Conservation (phyloP, 2,329 filamentous ascomycete genomes). For the Colletotrichum nymphaeae region DNA sequence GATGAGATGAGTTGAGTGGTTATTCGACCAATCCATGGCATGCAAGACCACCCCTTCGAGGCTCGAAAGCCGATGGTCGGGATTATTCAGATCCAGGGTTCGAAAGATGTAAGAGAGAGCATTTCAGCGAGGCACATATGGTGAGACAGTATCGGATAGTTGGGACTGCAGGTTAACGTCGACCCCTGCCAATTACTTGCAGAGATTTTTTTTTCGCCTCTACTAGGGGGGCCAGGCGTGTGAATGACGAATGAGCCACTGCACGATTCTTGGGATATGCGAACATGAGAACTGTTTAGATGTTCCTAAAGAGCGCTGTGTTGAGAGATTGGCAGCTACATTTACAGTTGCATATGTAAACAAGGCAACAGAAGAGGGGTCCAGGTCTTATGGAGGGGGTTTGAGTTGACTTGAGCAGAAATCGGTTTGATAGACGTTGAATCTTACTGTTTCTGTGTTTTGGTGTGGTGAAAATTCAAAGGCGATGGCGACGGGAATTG, state of each 20-base stretch:
- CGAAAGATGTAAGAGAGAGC: constrained; percentile 4
- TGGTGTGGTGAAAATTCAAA: neutral
- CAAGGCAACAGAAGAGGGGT: neutral
- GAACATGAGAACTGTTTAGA: neutral
- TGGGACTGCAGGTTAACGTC: neutral
- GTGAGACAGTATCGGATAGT: neutral
- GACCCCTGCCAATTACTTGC: neutral
- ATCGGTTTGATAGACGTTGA: neutral
- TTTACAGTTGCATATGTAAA: neutral
- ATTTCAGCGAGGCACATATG: constrained; percentile 4
- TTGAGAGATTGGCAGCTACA: neutral
- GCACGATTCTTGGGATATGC: neutral
- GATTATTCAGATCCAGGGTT: neutral
- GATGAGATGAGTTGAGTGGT: constrained; percentile 1
- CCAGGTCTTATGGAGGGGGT: neutral
- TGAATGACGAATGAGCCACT: neutral
- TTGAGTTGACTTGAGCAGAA: neutral
- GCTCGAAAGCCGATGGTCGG: neutral
- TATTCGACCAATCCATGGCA: neutral
- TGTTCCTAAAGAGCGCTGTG: neutral
- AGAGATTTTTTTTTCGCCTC: neutral
- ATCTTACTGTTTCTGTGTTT: neutral
- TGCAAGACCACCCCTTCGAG: neutral
- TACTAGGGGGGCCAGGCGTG: neutral
- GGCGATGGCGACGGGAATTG: neutral